Conservation (phyloP, 2,329 filamentous ascomycete species). For the Byssothecium circinans region DNA sequence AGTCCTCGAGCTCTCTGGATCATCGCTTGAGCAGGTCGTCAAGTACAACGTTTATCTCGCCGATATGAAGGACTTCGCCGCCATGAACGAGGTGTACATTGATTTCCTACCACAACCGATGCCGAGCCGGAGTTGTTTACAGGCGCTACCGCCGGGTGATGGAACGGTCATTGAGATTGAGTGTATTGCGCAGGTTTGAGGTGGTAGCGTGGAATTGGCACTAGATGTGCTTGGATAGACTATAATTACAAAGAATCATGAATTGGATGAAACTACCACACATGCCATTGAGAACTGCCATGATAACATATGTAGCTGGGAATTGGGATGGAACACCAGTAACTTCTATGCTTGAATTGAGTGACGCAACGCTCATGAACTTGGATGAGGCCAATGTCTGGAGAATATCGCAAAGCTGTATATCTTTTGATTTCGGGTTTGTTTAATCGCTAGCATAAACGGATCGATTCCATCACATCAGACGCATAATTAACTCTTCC, state of each 20-base stretch:
- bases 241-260: not conserved
- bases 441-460: no score
- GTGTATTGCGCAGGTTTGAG: conserved; percentile 26
- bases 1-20: conserved; percentile 28
- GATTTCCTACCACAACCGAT: conserved; percentile 28
- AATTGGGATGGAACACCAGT: no score
- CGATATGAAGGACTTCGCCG: conserved; percentile 33
- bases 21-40: conserved; percentile 32
- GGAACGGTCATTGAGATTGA: conserved; percentile 32
- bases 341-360: no score
- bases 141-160: conserved; percentile 22
- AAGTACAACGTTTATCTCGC: conserved; percentile 36
- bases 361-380: no score
- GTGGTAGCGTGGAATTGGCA: not conserved
- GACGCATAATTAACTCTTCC: no score
- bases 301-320: no score
- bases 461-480: no score
- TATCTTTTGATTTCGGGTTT: no score
- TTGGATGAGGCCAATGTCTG: no score
- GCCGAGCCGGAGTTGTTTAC: conserved; percentile 21
- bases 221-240: no score
- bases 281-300: not conserved
- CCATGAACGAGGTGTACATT: conserved; percentile 36
- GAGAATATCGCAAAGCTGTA: no score
- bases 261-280: not conserved